Evolutionary conservation across 805 yeast genomes (phyloP).

Genomic region (Zygosaccharomyces siamensis): DNA sequence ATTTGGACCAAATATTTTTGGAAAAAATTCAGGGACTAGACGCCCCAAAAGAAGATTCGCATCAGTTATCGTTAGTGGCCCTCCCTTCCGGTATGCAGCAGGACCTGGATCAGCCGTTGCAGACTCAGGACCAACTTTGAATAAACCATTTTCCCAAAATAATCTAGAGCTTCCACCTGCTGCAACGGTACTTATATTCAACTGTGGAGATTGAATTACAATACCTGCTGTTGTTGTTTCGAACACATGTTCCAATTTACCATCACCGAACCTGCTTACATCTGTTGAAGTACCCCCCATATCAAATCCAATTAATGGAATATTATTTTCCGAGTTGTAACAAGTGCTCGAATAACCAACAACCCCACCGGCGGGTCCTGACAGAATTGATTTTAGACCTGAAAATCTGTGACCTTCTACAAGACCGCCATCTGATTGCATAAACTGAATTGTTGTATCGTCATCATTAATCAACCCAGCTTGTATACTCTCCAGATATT

Average conservation of each 20-base stretch:
- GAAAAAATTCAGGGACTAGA: slow-evolving; percentile 67
- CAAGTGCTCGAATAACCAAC: slow-evolving; percentile 90
- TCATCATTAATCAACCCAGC: slow-evolving; percentile 53
- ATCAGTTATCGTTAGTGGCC: slow-evolving; percentile 81
- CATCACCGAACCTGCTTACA: slow-evolving; percentile 67
- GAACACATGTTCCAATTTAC: slow-evolving; percentile 69
- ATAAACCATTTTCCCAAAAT: slow-evolving; percentile 63
- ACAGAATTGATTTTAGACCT: slow-evolving; percentile 80
- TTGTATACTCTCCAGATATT: slow-evolving; percentile 57
- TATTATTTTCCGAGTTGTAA: slow-evolving; percentile 46
- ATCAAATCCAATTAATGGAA: slow-evolving; percentile 75
- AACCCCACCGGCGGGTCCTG: slow-evolving; percentile 98
- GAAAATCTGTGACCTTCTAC: slow-evolving; percentile 80
- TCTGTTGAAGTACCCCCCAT: slow-evolving; percentile 93
- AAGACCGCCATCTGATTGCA: slow-evolving; percentile 96
- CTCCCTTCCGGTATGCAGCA: slow-evolving; percentile 78
- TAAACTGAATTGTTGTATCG: slow-evolving; percentile 59
- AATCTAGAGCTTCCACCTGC: slow-evolving; percentile 80
- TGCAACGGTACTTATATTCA: slow-evolving; percentile 77
- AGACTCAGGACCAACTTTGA: slow-evolving; percentile 81
- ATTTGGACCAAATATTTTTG: slow-evolving; percentile 76
- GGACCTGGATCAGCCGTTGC: slow-evolving; percentile 91
- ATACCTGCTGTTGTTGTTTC: slow-evolving; percentile 83
- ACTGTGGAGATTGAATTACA: slow-evolving; percentile 77
- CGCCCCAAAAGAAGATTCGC: slow-evolving; percentile 74